Evolutionary conservation across 306 rosid genomes (phyloP).

Genomic region (Castanea sativa): DNA sequence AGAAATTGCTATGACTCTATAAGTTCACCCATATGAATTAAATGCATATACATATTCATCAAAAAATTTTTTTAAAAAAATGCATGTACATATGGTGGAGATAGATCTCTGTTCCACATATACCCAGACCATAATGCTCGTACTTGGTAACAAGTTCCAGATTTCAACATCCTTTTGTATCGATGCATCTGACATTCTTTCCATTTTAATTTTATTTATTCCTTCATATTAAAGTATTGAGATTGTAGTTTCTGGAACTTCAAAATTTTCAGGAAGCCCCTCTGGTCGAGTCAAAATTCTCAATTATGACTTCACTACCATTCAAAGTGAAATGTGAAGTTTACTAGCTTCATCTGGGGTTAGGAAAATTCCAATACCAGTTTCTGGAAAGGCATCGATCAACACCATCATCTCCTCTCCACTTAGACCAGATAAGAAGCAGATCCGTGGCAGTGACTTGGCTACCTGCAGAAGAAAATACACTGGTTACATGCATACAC

Average conservation of each 20-base stretch:
- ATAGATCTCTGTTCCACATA: background rate
- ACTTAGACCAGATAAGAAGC: conserved; percentile 86
- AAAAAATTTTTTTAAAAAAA: background rate
- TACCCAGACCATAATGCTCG: background rate
- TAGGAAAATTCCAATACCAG: conserved; percentile 43
- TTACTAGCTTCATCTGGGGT: background rate
- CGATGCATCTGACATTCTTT: background rate
- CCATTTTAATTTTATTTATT: background rate
- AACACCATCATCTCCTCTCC: conserved; percentile 99
- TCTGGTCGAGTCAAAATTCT: background rate
- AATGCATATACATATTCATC: background rate
- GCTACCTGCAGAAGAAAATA: conserved; percentile 55
- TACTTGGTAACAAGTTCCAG: background rate
- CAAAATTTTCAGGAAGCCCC: background rate
- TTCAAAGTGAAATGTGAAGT: background rate
- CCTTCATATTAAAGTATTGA: background rate
- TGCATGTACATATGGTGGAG: background rate
- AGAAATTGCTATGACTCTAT: too few relatives aligned
- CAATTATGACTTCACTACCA: background rate
- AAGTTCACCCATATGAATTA: background rate
- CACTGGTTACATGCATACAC: conserved; percentile 1
- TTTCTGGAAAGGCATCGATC: conserved; percentile 82
- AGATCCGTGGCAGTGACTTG: conserved; percentile 79
- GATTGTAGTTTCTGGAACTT: background rate
- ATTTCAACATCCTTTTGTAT: background rate